Evolutionary conservation across 306 rosid species (phyloP), one percentile per base, ranked within the genome.

Genomic region (Dalbergia cochinchinensis): DNA sequence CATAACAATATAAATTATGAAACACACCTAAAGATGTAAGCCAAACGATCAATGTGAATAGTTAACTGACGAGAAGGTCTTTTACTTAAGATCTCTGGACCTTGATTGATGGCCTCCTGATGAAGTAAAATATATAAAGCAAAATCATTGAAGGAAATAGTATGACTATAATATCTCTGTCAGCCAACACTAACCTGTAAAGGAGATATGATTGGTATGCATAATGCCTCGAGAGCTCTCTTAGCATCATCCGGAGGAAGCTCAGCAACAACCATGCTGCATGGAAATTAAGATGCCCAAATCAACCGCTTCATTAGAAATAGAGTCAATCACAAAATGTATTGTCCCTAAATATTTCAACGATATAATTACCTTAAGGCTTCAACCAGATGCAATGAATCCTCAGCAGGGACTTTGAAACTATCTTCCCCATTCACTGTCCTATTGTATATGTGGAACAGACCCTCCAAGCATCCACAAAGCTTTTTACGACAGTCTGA

Each of bases 401-500:
- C 99, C 66, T 96, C 98, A 59, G 98, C 93, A 79, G 97, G 89
- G 72, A 96, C 94, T 87, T 96, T 96, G 80, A 89, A 86, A 85
- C 89, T 91, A 73, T 91, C 92, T 88, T 96, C 98, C 64, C 99
- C 99, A 78, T 57, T 89, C 80, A 93, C 91, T 54, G 96, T 91
- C 87, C 77, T 77, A 77, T 89, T 94, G 82, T 96, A 96, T 85
- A 91, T 91, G 83, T 93, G 94, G 82, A 96, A 93, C 78, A 96
- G 90, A 71, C 97, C 98, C 58, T 96, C 97, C 83, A 96, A 82
- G 83, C 90, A 93, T 83, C 99, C 99, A 65, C 93, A 90, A 59
- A 96, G 97, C 89, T 93, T 96, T 89, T 83, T 91, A 76, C 99
- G 93, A 84, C 99, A 96, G 82, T 96, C 99, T 96, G 78, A 73